Conservation (phyloP, 192 early-diverging fungal genomes). For the Linnemannia elongata region DNA sequence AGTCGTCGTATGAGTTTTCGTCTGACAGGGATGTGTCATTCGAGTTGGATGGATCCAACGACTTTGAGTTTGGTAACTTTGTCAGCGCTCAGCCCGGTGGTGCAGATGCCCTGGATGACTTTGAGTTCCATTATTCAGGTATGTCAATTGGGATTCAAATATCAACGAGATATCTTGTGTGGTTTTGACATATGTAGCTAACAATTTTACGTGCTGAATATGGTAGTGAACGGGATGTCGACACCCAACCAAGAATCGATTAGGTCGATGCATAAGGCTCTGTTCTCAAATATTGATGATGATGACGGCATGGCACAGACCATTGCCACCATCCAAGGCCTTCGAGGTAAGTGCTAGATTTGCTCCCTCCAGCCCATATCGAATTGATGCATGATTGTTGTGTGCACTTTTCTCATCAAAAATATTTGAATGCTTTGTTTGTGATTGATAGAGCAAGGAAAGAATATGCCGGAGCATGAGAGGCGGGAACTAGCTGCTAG, state of each 20-base stretch:
- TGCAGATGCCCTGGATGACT: slow-evolving; percentile 19
- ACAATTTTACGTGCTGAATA: not conserved
- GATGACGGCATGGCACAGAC: slow-evolving; percentile 68
- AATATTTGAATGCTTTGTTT: not conserved
- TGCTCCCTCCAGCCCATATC: not conserved
- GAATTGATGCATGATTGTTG: not conserved
- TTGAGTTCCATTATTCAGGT: slow-evolving; percentile 34
- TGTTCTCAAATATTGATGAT: slow-evolving; percentile 64
- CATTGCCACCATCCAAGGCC: slow-evolving; percentile 60
- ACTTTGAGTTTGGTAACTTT: slow-evolving; percentile 51
- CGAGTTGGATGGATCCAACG: slow-evolving; percentile 25
- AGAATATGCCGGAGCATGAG: slow-evolving; percentile 66
- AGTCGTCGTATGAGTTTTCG: slow-evolving; percentile 25
- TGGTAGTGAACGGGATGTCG: slow-evolving; percentile 14
- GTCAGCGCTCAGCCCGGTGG: slow-evolving; percentile 24
- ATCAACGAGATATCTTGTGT: not conserved
- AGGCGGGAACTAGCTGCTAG: slow-evolving; percentile 66
- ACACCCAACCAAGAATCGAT: slow-evolving; percentile 59
- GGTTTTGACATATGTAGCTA: not conserved
- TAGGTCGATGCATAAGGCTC: slow-evolving; percentile 55
- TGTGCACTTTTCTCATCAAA: not conserved
- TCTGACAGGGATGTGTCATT: slow-evolving; percentile 28
- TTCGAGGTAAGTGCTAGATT: slow-evolving; percentile 58
- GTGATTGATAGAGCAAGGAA: slow-evolving; percentile 61
- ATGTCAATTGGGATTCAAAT: not conserved